Evolutionary conservation across 805 yeast genomes (phyloP).

Genomic region (Candida insectorum): DNA sequence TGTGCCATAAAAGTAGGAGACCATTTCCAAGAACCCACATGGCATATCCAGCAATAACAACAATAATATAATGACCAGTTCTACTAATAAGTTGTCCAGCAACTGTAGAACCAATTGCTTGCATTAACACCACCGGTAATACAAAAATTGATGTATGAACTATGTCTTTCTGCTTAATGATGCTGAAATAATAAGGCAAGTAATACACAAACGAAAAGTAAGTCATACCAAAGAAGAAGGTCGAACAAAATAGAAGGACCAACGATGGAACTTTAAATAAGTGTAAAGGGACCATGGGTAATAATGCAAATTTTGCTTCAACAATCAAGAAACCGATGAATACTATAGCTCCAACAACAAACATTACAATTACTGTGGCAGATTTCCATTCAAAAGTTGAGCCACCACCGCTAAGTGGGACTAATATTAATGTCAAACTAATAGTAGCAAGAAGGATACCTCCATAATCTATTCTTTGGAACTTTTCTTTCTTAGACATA

Average conservation of each 20-base stretch:
- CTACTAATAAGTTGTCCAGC: conserved; percentile 46
- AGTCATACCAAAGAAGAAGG: conserved; percentile 48
- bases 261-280: conserved; percentile 38
- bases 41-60: conserved; percentile 40
- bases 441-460: conserved; percentile 51
- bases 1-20: conserved; percentile 30
- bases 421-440: conserved; percentile 47
- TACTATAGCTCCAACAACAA: conserved; percentile 29
- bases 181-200: conserved; percentile 28
- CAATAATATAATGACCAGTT: conserved; percentile 41
- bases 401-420: conserved; percentile 64
- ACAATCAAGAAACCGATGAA: conserved; percentile 43
- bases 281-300: conserved; percentile 56
- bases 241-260: conserved; percentile 27
- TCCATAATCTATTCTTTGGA: conserved; percentile 47
- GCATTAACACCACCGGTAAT: conserved; percentile 45
- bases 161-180: conserved; percentile 40
- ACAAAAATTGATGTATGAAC: conserved; percentile 32
- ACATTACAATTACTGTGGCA: conserved; percentile 31
- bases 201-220: conserved; percentile 48
- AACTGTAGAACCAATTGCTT: conserved; percentile 38
- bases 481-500: conserved; percentile 31
- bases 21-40: conserved; percentile 43
- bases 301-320: conserved; percentile 46
- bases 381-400: conserved; percentile 54